These are phyloP conservation scores for Centaurea solstitialis DNA, from an alignment of 129 eudicot genomes.

Conservation along the genomic window DNA sequence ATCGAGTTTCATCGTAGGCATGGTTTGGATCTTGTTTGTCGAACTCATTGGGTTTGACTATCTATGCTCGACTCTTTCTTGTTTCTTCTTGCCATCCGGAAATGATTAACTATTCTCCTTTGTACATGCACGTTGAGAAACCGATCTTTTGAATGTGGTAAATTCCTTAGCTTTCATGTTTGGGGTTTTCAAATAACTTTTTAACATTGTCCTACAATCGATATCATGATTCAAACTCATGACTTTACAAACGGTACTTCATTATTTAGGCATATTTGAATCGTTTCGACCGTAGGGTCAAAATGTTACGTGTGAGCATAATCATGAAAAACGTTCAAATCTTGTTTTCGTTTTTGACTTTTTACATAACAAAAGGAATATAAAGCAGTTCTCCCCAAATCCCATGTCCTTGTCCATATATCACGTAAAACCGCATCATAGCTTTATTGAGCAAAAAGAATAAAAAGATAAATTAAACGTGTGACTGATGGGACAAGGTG, in stretches of 20 bases:
- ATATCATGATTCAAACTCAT: not conserved
- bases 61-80: not conserved
- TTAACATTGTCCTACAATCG: not conserved
- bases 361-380: not conserved
- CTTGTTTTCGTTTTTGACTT: not conserved
- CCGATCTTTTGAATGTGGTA: not conserved
- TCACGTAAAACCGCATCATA: not conserved
- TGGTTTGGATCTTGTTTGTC: conserved; percentile 38
- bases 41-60: conserved; percentile 33
- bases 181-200: not conserved
- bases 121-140: not conserved
- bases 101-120: not conserved
- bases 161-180: not conserved
- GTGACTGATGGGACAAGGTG: not conserved
- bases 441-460: not conserved
- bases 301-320: not conserved
- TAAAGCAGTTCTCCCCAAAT: not conserved
- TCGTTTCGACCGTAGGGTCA: not conserved
- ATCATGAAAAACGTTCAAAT: not conserved
- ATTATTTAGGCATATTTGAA: not conserved
- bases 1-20: conserved; percentile 34
- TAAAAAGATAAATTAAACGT: not conserved
- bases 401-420: not conserved
- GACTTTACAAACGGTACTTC: not conserved
- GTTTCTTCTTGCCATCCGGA: not conserved